phyloP scores from a whole-genome alignment of 2,329 filamentous ascomycete genomes.

The Aurifilum marmelostoma region DNA sequence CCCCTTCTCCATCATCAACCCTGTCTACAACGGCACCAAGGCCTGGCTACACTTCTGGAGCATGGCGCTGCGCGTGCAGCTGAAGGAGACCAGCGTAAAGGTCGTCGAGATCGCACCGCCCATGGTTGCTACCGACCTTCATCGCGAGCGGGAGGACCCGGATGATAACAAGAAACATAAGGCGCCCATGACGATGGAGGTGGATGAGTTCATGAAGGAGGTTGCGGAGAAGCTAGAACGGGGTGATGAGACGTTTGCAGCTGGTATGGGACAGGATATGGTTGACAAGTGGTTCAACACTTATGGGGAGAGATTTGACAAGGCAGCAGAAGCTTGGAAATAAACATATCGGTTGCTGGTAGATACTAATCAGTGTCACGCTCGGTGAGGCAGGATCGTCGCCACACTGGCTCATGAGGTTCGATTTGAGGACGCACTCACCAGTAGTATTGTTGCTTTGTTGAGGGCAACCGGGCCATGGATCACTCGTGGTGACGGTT shows the following conservation, averaged over 20 bases:
- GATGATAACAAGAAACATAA: constrained; percentile 63
- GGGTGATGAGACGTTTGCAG: constrained; percentile 52
- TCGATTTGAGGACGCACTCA: too few species aligned
- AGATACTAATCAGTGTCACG: too few species aligned
- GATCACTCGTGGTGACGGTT: too few species aligned
- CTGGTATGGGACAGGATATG: constrained; percentile 39
- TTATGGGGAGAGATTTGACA: constrained; percentile 26
- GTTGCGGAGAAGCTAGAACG: constrained; percentile 48
- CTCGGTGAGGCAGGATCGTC: too few species aligned
- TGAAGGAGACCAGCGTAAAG: constrained; percentile 46
- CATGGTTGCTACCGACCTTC: constrained; percentile 56
- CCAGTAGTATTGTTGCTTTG: too few species aligned
- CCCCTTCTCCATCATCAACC: constrained; percentile 57
- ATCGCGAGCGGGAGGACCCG: constrained; percentile 58
- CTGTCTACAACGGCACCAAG: constrained; percentile 63
- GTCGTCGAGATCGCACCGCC: constrained; percentile 62
- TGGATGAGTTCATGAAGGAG: constrained; percentile 59
- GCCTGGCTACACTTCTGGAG: constrained; percentile 61
- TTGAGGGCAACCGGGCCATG: too few species aligned
- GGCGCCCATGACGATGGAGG: constrained; percentile 48
- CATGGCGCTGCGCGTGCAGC: constrained; percentile 57
- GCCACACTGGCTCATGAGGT: too few species aligned
- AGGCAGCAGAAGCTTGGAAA: constrained; percentile 26
- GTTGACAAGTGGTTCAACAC: constrained; percentile 27
- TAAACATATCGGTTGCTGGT: not conserved